phyloP scores from a whole-genome alignment of 768 basidiomycete genomes.

The Phanerodontia chrysosporium region DNA sequence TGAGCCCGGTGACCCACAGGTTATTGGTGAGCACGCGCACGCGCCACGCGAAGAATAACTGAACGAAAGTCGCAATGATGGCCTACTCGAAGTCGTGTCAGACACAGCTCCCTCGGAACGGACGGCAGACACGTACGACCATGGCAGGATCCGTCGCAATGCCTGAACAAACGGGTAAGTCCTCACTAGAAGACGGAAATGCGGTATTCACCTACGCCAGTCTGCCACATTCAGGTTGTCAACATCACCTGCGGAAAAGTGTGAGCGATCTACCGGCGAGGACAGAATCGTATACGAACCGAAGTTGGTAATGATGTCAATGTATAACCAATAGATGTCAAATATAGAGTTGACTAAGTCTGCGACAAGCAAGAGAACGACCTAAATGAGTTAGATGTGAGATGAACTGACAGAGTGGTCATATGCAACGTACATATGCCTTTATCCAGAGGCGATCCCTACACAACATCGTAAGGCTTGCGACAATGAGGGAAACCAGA shows the following conservation, averaged over 20 bases:
- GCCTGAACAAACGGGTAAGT: too few species aligned
- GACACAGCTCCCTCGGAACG: too few species aligned
- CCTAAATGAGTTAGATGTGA: constrained; percentile 8
- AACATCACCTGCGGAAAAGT: not conserved
- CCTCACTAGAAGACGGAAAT: too few species aligned
- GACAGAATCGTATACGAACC: constrained; percentile 6
- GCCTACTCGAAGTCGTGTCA: constrained; percentile 9
- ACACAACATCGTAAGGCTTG: not conserved
- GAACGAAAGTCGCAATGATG: constrained; percentile 19
- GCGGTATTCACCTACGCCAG: constrained; percentile 11
- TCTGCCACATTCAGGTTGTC: not conserved
- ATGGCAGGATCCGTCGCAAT: constrained; percentile 17
- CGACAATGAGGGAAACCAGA: not conserved
- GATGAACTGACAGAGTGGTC: not conserved
- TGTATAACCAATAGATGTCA: constrained; percentile 19
- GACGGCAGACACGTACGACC: constrained; percentile 11
- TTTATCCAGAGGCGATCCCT: constrained; percentile 22
- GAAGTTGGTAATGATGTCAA: constrained; percentile 16
- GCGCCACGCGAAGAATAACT: constrained; percentile 24
- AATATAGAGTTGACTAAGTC: constrained; percentile 20
- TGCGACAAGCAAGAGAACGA: constrained; percentile 15
- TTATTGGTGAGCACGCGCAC: constrained; percentile 18
- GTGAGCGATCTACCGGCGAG: not conserved
- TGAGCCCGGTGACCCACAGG: constrained; percentile 7
- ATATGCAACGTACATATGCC: constrained; percentile 18